These are phyloP conservation scores for Debaryomyces sp. DNA, from an alignment of 1,139 yeast genomes.

Conservation along the genomic window DNA sequence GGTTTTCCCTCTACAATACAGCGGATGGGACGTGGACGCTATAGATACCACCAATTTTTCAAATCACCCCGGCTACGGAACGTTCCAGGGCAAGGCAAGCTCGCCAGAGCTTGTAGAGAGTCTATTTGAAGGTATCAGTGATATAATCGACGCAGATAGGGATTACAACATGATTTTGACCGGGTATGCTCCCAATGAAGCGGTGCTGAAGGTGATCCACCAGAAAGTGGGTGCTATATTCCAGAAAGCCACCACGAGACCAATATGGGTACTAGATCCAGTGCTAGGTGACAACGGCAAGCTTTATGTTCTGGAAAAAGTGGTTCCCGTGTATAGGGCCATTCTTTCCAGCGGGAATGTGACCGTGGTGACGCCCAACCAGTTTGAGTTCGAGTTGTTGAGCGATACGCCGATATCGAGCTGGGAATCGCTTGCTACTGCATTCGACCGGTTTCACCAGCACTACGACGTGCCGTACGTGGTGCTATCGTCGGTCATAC, in stretches of 20 bases:
- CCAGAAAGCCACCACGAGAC: slow-evolving; percentile 13
- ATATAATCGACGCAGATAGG: slow-evolving; percentile 25
- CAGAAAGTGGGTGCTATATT: slow-evolving; percentile 31
- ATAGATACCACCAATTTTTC: slow-evolving; percentile 80
- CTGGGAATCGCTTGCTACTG: slow-evolving; percentile 25
- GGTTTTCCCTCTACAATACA: slow-evolving; percentile 73
- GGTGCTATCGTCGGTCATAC: slow-evolving; percentile 38
- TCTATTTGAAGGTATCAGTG: slow-evolving; percentile 26
- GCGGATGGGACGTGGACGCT: slow-evolving; percentile 86
- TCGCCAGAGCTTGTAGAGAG: slow-evolving; percentile 22
- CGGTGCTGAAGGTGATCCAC: slow-evolving; percentile 51
- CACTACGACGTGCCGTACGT: slow-evolving; percentile 29
- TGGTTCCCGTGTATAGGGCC: slow-evolving; percentile 32
- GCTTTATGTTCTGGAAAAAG: slow-evolving; percentile 36
- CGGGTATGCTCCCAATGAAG: slow-evolving; percentile 71
- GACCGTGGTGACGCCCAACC: slow-evolving; percentile 41
- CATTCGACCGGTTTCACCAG: slow-evolving; percentile 23
- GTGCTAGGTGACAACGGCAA: slow-evolving; percentile 45
- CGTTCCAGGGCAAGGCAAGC: slow-evolving; percentile 19
- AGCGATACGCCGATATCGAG: slow-evolving; percentile 23
- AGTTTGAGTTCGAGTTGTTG: slow-evolving; percentile 42
- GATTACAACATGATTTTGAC: slow-evolving; percentile 65
- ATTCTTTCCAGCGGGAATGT: slow-evolving; percentile 32
- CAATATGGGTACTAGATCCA: slow-evolving; percentile 42
- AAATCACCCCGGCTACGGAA: slow-evolving; percentile 82